These are phyloP conservation scores for Gamsiella multidivaricata DNA, from an alignment of 192 early-diverging fungal genomes.

Conservation along the genomic window DNA sequence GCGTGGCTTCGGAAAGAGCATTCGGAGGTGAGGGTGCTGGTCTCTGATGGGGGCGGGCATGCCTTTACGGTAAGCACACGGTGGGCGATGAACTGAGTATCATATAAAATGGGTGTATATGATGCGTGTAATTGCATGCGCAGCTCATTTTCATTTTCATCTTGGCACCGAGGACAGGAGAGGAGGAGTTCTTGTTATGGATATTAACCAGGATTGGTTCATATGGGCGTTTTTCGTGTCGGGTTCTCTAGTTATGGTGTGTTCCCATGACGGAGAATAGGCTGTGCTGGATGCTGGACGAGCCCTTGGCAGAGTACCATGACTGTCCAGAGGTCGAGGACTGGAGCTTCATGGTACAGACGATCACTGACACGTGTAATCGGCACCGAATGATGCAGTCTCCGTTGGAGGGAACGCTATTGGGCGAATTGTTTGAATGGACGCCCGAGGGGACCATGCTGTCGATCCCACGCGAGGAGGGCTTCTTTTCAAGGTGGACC, in stretches of 20 bases:
- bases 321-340: slow-evolving; percentile 42
- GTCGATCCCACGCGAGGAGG: slow-evolving; percentile 33
- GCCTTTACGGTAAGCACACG: slow-evolving; percentile 36
- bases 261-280: slow-evolving; percentile 36
- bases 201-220: background rate
- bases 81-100: no score
- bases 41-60: slow-evolving; percentile 21
- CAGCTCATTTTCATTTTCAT: no score
- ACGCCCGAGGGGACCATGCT: slow-evolving; percentile 19
- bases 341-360: slow-evolving; percentile 3
- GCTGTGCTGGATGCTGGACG: slow-evolving; percentile 43
- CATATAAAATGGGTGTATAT: no score
- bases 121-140: no score
- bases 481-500: slow-evolving; percentile 33
- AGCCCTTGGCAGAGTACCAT: background rate
- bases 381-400: slow-evolving; percentile 7
- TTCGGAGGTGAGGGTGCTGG: slow-evolving; percentile 20
- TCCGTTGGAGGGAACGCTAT: background rate
- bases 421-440: slow-evolving; percentile 28
- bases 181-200: background rate
- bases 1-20: background rate
- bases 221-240: no score
- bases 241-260: slow-evolving; percentile 44
- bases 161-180: no score
- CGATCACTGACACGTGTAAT: background rate